Evolutionary conservation across 306 rosid genomes (phyloP).

Genomic region (Aeschynomene evenia): DNA sequence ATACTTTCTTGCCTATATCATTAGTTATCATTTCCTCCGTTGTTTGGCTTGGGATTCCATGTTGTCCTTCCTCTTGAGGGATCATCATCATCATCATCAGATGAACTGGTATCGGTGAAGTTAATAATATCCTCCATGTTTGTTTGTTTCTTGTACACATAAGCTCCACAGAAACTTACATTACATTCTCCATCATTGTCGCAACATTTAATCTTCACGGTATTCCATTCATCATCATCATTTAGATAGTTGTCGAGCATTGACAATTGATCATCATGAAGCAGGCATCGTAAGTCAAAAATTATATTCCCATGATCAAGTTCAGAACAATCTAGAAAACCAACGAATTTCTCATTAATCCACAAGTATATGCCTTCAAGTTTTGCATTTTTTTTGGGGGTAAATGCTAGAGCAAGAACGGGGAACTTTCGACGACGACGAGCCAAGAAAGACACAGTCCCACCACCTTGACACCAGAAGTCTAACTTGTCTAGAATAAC

Average conservation of each 20-base stretch:
- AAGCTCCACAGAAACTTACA: not conserved
- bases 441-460: not conserved
- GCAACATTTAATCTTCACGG: not conserved
- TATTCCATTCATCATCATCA: not conserved
- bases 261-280: not conserved
- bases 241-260: not conserved
- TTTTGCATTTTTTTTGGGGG: not conserved
- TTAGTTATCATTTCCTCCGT: too few species aligned
- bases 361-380: fast-evolving
- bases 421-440: not conserved
- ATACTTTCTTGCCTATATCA: too few species aligned
- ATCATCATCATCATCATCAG: not conserved
- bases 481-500: not conserved
- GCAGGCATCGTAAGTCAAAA: not conserved
- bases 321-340: too few species aligned
- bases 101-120: not conserved
- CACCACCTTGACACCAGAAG: not conserved
- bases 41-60: too few species aligned
- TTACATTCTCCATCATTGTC: not conserved
- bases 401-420: not conserved
- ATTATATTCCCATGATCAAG: too few species aligned
- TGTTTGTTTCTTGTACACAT: not conserved
- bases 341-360: too few species aligned
- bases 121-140: not conserved
- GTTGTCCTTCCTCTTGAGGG: not conserved